Conservation (phyloP, 371 early-diverging fungal species). For the Thermomucor indicae-seudaticae region DNA sequence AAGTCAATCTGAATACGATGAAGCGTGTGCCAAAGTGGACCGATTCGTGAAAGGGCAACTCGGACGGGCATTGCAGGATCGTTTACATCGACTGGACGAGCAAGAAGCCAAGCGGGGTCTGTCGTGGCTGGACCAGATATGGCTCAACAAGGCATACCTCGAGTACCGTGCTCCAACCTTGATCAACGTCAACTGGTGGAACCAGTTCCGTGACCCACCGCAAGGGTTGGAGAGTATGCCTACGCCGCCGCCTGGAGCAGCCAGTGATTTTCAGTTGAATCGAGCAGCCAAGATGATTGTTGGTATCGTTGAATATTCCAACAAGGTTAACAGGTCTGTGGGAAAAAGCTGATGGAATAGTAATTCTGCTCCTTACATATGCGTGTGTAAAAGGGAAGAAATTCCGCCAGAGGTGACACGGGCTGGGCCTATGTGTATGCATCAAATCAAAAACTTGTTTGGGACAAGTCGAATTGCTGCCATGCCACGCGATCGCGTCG, state of each 20-base stretch:
- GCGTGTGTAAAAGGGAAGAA: slow-evolving; percentile 28
- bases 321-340: slow-evolving; percentile 62
- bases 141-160: slow-evolving; percentile 89
- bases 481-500: slow-evolving; percentile 61
- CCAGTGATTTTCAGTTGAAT: slow-evolving; percentile 69
- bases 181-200: slow-evolving; percentile 91
- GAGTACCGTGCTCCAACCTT: slow-evolving; percentile 79
- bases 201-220: slow-evolving; percentile 62
- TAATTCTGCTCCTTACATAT: background rate
- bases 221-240: slow-evolving; percentile 33
- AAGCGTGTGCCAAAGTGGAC: slow-evolving; percentile 51
- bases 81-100: slow-evolving; percentile 61
- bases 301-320: slow-evolving; percentile 70
- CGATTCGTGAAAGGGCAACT: slow-evolving; percentile 59
- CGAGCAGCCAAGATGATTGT: slow-evolving; percentile 74
- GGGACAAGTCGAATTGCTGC: slow-evolving; percentile 79
- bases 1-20: slow-evolving; percentile 42
- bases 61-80: slow-evolving; percentile 70
- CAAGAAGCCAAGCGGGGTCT: slow-evolving; percentile 36
- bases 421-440: slow-evolving; percentile 82
- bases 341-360: background rate
- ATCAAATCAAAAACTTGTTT: slow-evolving; percentile 84
- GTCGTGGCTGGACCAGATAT: slow-evolving; percentile 87
- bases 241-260: slow-evolving; percentile 49
- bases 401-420: slow-evolving; percentile 70